These are phyloP conservation scores for Aureobasidium sp. DNA, from an alignment of 2,329 filamentous ascomycete species.

Conservation along the genomic window DNA sequence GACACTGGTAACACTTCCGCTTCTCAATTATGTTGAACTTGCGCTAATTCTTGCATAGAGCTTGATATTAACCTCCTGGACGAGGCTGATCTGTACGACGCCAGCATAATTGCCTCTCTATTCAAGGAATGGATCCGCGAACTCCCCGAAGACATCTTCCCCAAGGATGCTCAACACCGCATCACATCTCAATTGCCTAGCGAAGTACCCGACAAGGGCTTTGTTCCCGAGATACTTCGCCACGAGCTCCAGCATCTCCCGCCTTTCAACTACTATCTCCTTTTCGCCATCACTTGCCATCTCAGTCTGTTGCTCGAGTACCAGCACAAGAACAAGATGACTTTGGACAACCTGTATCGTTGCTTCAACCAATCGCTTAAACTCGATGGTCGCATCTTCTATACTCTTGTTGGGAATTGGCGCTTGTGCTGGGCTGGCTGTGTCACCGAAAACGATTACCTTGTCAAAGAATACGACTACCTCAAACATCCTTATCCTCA, in stretches of 20 bases:
- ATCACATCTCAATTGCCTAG: slow-evolving; percentile 74
- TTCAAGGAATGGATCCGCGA: slow-evolving; percentile 94
- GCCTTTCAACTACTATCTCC: slow-evolving; percentile 93
- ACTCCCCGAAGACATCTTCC: slow-evolving; percentile 89
- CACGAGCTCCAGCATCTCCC: slow-evolving; percentile 91
- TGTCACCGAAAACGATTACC: slow-evolving; percentile 76
- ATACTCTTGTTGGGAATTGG: slow-evolving; percentile 92
- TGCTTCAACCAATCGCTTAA: slow-evolving; percentile 97
- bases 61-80: slow-evolving; percentile 85
- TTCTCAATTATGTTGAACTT: not conserved
- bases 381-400: slow-evolving; percentile 91
- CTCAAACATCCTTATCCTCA: slow-evolving; percentile 28
- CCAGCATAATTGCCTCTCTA: slow-evolving; percentile 93
- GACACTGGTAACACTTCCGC: slow-evolving; percentile 59
- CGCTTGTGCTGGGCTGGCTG: slow-evolving; percentile 95
- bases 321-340: slow-evolving; percentile 96
- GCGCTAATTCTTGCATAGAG: slow-evolving; percentile 46
- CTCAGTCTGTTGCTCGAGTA: slow-evolving; percentile 85
- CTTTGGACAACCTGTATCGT: slow-evolving; percentile 89
- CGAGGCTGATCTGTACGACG: slow-evolving; percentile 82
- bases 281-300: slow-evolving; percentile 96
- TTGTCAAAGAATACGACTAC: slow-evolving; percentile 57
- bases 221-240: slow-evolving; percentile 76
- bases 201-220: slow-evolving; percentile 65
- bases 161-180: slow-evolving; percentile 71